phyloP scores from a whole-genome alignment of 352 stramenopile species.

The Thalassiosira sp. region DNA sequence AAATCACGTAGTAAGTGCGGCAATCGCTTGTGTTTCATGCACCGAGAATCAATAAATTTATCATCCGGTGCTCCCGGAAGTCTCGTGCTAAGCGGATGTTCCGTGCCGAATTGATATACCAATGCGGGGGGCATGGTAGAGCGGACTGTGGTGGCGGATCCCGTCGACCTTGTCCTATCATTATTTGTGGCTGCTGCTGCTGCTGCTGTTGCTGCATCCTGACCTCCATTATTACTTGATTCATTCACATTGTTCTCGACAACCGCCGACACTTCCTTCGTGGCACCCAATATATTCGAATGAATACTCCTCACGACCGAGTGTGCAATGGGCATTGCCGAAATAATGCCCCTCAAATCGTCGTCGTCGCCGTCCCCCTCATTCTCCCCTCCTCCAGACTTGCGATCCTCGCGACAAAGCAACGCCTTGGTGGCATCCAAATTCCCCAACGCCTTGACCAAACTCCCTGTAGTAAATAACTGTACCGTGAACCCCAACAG shows the following conservation, averaged over 20 bases:
- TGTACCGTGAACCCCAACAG: slow-evolving; percentile 82
- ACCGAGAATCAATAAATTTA: slow-evolving; percentile 89
- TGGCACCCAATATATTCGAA: slow-evolving; percentile 79
- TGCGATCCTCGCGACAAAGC: slow-evolving; percentile 64
- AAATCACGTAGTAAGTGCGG: slow-evolving; percentile 91
- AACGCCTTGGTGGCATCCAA: slow-evolving; percentile 65
- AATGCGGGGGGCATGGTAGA: slow-evolving; percentile 35
- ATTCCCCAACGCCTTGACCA: slow-evolving; percentile 79
- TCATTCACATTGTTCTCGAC: slow-evolving; percentile 64
- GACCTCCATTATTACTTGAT: too few relatives aligned
- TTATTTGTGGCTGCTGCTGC: neutral
- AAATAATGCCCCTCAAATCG: too few relatives aligned
- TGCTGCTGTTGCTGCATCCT: too few relatives aligned
- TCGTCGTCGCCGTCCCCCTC: too few relatives aligned
- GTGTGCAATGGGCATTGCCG: slow-evolving; percentile 77
- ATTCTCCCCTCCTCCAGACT: too few relatives aligned
- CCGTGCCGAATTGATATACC: slow-evolving; percentile 69
- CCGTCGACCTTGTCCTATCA: neutral
- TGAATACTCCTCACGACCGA: slow-evolving; percentile 81
- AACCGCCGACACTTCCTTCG: slow-evolving; percentile 75
- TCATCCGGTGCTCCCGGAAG: slow-evolving; percentile 78
- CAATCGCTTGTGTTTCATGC: slow-evolving; percentile 91
- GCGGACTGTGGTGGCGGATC: slow-evolving; percentile 7
- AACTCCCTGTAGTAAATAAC: slow-evolving; percentile 83
- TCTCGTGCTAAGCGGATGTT: slow-evolving; percentile 72